Base-by-base conservation (phyloP, 23 red algal species). In the Rhodosorus marinus region DNA sequence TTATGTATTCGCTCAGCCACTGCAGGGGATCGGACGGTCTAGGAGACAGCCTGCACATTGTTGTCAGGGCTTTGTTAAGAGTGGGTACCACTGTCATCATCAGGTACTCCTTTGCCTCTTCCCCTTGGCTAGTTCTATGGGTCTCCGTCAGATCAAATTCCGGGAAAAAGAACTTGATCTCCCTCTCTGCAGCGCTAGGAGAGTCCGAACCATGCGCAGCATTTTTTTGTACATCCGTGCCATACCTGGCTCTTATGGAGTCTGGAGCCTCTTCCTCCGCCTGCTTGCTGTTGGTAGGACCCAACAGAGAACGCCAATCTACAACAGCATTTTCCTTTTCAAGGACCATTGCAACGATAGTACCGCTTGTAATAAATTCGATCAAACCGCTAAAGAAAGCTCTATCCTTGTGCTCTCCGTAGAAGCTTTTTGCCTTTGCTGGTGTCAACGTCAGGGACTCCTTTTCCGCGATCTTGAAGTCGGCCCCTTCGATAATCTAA, bases 11-110 rank as follows among this genome's bases (percentile, higher is more conserved):
- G 27, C 57, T 60, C 29, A 98, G 69, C 78, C 79, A 98, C 24
- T 69, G 72, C 31, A 84, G 35, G 9, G 90, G 79, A 48, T 81
- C 57, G 11, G 58, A 60, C 2, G 90, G 90, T 46, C 55, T 75
- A 57, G n/a, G n/a, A n/a, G n/a, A n/a, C n/a, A 80, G 59, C 28
- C 59, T 31, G 30, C 78, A 84, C 69, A 98, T 68, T 48, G 74
- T 63, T 8, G 90, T 70, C 2, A 98, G 45, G 2, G 52, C 90
- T 17, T 51, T 70, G 5, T 79, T 98, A 31, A 98, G 67, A 11
- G 66, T 24, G 27, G 70, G 59, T n/a, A 57, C 35, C 2, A 98
- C 71, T 4, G 52, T 79, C 24, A 51, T 46, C 51, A 43, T 67
- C 31, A 98, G 64, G 49, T 85, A 98, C 33, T 83, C 75, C 70